These are phyloP conservation scores for Helianthus annuus DNA, from an alignment of 129 eudicot species.

Conservation along the genomic window HanXRQr2.0-SUNRISE NC_035449.2:15076065-15076564, in stretches of 20 bases:
- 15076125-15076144: conserved; percentile 46
- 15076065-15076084: conserved; percentile 46
- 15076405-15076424: conserved; percentile 48
- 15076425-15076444: conserved; percentile 37
- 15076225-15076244: conserved; percentile 45
- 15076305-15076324: conserved; percentile 45
- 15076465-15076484: conserved; percentile 43
- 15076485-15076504: conserved; percentile 59
- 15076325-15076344: conserved; percentile 55
- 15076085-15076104: conserved; percentile 49
- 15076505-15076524: conserved; percentile 30
- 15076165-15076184: conserved; percentile 40
- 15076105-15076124: conserved; percentile 43
- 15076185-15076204: conserved; percentile 53
- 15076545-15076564: conserved; percentile 37
- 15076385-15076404: conserved; percentile 50
- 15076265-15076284: conserved; percentile 47
- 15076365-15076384: conserved; percentile 61
- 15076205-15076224: conserved; percentile 47
- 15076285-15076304: conserved; percentile 51
- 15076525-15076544: conserved; percentile 42
- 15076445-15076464: conserved; percentile 57
- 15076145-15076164: conserved; percentile 38
- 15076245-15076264: conserved; percentile 49
- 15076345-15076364: conserved; percentile 47